Evolutionary conservation across 2,329 filamentous ascomycete species (phyloP).

Genomic region (Xylariales sp.): DNA sequence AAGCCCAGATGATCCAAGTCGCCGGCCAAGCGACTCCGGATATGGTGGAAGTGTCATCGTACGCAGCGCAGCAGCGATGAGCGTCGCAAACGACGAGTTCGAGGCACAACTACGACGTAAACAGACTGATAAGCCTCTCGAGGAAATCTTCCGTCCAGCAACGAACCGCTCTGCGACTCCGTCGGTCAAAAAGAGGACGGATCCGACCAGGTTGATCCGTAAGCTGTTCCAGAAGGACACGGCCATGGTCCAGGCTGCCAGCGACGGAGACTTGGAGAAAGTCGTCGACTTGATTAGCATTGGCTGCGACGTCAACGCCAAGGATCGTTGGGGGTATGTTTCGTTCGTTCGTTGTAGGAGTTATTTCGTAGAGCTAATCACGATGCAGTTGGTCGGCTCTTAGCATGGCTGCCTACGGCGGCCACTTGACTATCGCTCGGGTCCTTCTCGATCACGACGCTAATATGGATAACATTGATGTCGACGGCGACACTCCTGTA

Average conservation of each 20-base stretch:
- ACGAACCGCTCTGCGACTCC: slow-evolving; percentile 11
- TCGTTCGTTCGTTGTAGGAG: not conserved
- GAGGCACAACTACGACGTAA: slow-evolving; percentile 17
- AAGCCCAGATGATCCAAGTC: slow-evolving; percentile 13
- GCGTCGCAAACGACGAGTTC: slow-evolving; percentile 20
- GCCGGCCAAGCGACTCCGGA: slow-evolving; percentile 15
- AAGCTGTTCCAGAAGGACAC: slow-evolving; percentile 23
- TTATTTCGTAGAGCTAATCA: slow-evolving; percentile 3
- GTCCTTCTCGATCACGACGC: slow-evolving; percentile 21
- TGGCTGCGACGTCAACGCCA: slow-evolving; percentile 23
- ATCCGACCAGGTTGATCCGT: slow-evolving; percentile 17
- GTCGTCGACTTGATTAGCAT: slow-evolving; percentile 21
- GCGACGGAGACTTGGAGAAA: slow-evolving; percentile 20
- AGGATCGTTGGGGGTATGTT: slow-evolving; percentile 22
- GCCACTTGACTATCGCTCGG: slow-evolving; percentile 19
- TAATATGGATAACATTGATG: slow-evolving; percentile 20
- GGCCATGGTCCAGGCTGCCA: slow-evolving; percentile 23
- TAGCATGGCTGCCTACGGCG: slow-evolving; percentile 23
- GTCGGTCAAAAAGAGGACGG: slow-evolving; percentile 14
- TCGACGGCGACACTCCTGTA: slow-evolving; percentile 22
- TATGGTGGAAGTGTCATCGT: slow-evolving; percentile 17
- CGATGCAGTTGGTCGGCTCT: slow-evolving; percentile 19
- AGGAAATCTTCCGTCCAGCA: slow-evolving; percentile 14
- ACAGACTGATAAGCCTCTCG: slow-evolving; percentile 13
- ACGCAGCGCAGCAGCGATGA: slow-evolving; percentile 14